phyloP scores from a whole-genome alignment of 1,284 basidiomycete genomes.

The Tilletia setariae region DNA sequence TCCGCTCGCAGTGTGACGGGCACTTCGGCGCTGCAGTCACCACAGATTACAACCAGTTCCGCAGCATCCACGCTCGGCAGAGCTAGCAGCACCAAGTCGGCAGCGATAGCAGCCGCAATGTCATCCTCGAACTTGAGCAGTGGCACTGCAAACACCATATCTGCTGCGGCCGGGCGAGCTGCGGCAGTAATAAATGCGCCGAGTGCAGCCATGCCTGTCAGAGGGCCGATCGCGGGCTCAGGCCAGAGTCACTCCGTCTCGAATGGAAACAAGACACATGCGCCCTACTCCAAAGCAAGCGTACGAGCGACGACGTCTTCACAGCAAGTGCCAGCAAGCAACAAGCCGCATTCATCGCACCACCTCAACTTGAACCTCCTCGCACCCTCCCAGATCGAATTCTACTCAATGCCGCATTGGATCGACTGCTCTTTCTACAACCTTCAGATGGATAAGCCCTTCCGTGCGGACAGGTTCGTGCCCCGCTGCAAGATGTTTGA shows the following conservation, averaged over 20 bases:
- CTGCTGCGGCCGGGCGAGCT: neutral
- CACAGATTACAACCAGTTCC: conserved; percentile 1
- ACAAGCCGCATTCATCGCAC: neutral
- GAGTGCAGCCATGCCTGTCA: too few species aligned
- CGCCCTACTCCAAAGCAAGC: too few species aligned
- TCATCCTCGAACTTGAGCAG: neutral
- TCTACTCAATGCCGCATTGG: conserved; percentile 52
- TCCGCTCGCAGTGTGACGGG: conserved; percentile 27
- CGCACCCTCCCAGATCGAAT: conserved; percentile 22
- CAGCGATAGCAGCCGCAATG: neutral
- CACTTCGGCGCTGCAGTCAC: neutral
- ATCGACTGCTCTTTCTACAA: conserved; percentile 54
- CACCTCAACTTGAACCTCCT: neutral
- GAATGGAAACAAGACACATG: too few species aligned
- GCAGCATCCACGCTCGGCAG: neutral
- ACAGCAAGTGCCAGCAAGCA: neutral
- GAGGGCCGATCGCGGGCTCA: too few species aligned
- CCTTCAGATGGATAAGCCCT: conserved; percentile 51
- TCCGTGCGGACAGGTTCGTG: conserved; percentile 50
- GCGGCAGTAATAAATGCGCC: too few species aligned
- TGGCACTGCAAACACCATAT: neutral
- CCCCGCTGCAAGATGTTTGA: conserved; percentile 54
- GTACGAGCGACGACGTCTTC: too few species aligned
- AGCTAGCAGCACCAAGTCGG: neutral
- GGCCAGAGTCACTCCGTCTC: too few species aligned